Base-by-base conservation (phyloP, 2,329 filamentous ascomycete genomes). In the Colletotrichum shisoi region DNA sequence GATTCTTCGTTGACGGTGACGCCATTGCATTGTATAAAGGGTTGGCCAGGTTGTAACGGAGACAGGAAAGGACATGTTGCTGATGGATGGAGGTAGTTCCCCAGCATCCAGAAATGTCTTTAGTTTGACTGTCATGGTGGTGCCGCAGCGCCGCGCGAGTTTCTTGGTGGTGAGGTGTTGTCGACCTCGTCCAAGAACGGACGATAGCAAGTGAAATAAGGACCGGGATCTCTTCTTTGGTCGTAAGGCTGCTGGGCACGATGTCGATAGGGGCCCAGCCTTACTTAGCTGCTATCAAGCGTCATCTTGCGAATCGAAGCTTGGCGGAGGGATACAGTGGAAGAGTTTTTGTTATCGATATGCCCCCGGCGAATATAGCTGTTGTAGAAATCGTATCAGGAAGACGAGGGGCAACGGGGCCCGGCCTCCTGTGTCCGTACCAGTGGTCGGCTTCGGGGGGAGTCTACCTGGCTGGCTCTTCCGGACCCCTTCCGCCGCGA, bases 241-340 rank as follows among this genome's bases (percentile, higher is more conserved):
- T 24, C 31, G 40, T 54, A 63, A 51, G 51, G 63, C 63, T 57
- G 60, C 37, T 44, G 42, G 42, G 57, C 49, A 61, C 57, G 24
- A 44, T 45, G 48, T 40, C 34, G 51, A 63, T 40, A 34, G 19
- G 44, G 21, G 34, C 57, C 5, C 15, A 12, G 34, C 13, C 3
- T 2, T 49, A 15, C 19, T 44, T 34, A 34, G 52, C 21, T 37
- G 31, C 31, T 24, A 37, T 24, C n/a, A 13, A 11, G 39, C 4
- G 31, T 13, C 17, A 13, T 15, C 6, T 37, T 27, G 17, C 3
- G 12, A 37, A 12, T 9, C 2, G 19, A 31, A 24, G 31, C 3
- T n/a, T 31, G n/a, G 17, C 19, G 31, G 37, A 42, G 12, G 49
- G 31, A 52, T 9, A 21, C 11, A 37, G 49, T 19, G 1, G 11